These are phyloP conservation scores for Ophiostoma novo-ulmi DNA, from an alignment of 2,329 filamentous ascomycete species.

Conservation along the genomic window DNA sequence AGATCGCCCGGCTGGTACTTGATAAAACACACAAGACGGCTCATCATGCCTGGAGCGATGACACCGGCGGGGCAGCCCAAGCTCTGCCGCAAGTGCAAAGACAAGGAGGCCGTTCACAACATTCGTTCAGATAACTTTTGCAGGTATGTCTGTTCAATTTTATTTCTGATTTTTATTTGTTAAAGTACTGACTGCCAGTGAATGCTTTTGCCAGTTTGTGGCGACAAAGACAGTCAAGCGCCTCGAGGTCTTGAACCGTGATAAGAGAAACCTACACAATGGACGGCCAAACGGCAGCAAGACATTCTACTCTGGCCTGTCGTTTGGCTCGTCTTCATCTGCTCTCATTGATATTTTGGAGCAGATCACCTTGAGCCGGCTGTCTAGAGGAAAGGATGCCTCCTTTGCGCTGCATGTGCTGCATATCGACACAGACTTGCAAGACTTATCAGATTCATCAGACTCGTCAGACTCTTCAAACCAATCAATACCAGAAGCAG, in stretches of 20 bases:
- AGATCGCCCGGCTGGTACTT: not conserved
- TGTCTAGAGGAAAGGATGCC: constrained; percentile 56
- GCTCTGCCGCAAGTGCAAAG: constrained; percentile 54
- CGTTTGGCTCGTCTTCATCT: constrained; percentile 75
- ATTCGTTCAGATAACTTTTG: constrained; percentile 58
- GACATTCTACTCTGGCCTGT: constrained; percentile 69
- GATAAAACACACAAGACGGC: not conserved
- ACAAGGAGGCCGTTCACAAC: constrained; percentile 45
- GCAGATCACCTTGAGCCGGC: constrained; percentile 61
- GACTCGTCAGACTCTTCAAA: not conserved
- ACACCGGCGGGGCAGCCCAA: constrained; percentile 26
- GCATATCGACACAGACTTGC: constrained; percentile 47
- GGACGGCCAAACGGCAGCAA: constrained; percentile 34
- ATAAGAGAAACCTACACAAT: constrained; percentile 33
- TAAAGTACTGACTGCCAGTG: constrained; percentile 38
- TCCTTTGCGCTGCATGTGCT: constrained; percentile 63
- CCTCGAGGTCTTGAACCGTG: constrained; percentile 47
- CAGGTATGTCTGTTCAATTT: constrained; percentile 39
- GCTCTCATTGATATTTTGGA: constrained; percentile 71
- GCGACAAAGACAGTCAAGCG: constrained; percentile 75
- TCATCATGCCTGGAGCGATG: constrained; percentile 16
- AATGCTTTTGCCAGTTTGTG: constrained; percentile 75
- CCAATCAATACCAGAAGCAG: constrained; percentile 33
- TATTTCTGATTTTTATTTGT: not conserved
- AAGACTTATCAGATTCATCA: constrained; percentile 6